Evolutionary conservation across 768 basidiomycete species (phyloP).

Genomic region (Dacryopinax primogenitus): DNA sequence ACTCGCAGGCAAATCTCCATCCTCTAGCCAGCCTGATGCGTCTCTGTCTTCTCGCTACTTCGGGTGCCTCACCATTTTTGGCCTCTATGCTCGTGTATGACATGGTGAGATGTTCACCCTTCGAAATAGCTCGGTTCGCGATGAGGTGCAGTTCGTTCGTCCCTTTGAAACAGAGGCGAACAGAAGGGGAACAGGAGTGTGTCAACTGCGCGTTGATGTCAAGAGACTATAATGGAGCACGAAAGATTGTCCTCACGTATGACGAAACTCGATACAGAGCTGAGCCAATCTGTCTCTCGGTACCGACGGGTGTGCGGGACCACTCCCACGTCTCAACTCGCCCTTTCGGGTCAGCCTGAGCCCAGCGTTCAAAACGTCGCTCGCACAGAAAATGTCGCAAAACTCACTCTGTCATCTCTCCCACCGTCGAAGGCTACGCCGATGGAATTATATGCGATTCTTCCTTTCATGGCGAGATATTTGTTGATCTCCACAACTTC

Average conservation of each 20-base stretch:
- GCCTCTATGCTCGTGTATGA: conserved; percentile 53
- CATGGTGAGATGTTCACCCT: conserved; percentile 63
- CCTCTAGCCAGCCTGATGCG: conserved; percentile 64
- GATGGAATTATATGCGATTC: conserved; percentile 63
- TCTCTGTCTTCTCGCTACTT: conserved; percentile 49
- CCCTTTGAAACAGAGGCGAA: conserved; percentile 53
- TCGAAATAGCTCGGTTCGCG: conserved; percentile 51
- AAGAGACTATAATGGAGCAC: background rate
- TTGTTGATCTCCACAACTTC: conserved; percentile 53
- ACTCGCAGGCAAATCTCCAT: conserved; percentile 69
- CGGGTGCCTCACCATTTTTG: conserved; percentile 34
- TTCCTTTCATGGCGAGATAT: conserved; percentile 48
- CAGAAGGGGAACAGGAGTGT: conserved; percentile 63
- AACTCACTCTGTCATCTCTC: conserved; percentile 53
- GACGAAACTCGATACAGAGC: conserved; percentile 66
- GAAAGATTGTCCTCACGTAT: conserved; percentile 36
- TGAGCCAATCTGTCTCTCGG: conserved; percentile 58
- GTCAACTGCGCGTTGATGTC: conserved; percentile 33
- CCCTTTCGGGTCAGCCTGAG: conserved; percentile 14
- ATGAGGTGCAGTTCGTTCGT: conserved; percentile 59
- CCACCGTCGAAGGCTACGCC: conserved; percentile 58
- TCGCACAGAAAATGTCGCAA: background rate
- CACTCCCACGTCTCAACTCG: conserved; percentile 48
- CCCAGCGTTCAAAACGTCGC: conserved; percentile 29
- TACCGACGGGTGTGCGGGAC: conserved; percentile 66